A percentile compares a stretch with the other conserved stretches of the same genome.
Evolutionary conservation across 495 filamentous ascomycete genomes (phyloP).

Genomic region (Annulohypoxylon maeteangense): DNA sequence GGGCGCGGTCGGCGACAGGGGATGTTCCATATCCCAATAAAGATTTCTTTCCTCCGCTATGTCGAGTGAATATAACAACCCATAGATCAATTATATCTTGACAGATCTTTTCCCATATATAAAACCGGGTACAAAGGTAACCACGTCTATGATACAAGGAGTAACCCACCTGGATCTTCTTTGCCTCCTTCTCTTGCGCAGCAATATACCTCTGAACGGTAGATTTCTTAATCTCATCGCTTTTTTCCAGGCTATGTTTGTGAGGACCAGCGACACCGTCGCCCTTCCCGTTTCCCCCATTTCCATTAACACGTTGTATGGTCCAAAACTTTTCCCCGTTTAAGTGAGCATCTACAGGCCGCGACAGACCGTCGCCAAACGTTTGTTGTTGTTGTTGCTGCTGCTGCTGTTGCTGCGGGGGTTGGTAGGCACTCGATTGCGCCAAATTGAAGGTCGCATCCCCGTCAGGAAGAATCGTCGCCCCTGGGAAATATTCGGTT

Average conservation of each 20-base stretch:
- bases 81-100: constrained; percentile 11
- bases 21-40: constrained; percentile 11
- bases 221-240: constrained; percentile 87
- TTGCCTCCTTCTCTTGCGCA: constrained; percentile 72
- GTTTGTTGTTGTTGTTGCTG: constrained; percentile 36
- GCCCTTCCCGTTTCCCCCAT: constrained; percentile 77
- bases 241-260: constrained; percentile 79
- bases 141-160: constrained; percentile 38
- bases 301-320: constrained; percentile 81
- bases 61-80: constrained; percentile 2
- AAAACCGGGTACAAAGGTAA: constrained; percentile 27
- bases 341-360: constrained; percentile 28
- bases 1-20: constrained; percentile 8
- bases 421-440: constrained; percentile 24
- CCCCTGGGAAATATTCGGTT: constrained; percentile 78
- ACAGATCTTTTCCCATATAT: constrained; percentile 29
- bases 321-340: constrained; percentile 71
- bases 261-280: constrained; percentile 74
- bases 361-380: constrained; percentile 36
- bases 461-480: constrained; percentile 49
- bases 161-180: constrained; percentile 72
- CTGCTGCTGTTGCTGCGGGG: constrained; percentile 39
- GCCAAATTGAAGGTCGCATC: constrained; percentile 30
- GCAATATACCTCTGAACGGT: constrained; percentile 75
- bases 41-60: constrained; percentile 12